phyloP scores from a whole-genome alignment of 768 basidiomycete genomes.

The Pisolithus marmoratus region DNA sequence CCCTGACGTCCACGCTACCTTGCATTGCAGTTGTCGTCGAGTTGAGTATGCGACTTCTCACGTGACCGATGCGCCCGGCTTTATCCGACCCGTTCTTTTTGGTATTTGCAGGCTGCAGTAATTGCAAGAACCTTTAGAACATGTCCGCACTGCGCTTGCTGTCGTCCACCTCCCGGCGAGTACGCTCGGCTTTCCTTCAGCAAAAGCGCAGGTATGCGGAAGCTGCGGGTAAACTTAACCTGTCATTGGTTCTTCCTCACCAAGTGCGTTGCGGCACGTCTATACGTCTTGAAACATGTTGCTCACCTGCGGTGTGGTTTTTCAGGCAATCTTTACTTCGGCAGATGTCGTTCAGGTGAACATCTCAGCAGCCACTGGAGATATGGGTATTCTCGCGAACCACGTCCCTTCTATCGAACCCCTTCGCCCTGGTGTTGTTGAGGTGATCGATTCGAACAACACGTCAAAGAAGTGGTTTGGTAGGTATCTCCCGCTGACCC shows the following conservation, averaged over 20 bases:
- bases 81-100: slow-evolving; percentile 16
- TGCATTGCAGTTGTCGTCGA: too few relatives aligned
- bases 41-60: too few relatives aligned
- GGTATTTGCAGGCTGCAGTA: background rate
- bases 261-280: slow-evolving; percentile 52
- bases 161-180: slow-evolving; percentile 56
- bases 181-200: slow-evolving; percentile 43
- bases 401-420: slow-evolving; percentile 98
- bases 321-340: slow-evolving; percentile 84
- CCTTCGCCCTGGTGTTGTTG: slow-evolving; percentile 88
- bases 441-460: slow-evolving; percentile 80
- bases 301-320: background rate
- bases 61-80: slow-evolving; percentile 13
- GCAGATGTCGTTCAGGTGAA: slow-evolving; percentile 95
- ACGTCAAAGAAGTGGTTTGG: slow-evolving; percentile 95
- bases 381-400: slow-evolving; percentile 99
- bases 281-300: slow-evolving; percentile 10
- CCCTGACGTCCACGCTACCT: too few relatives aligned
- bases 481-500: slow-evolving; percentile 35
- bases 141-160: slow-evolving; percentile 78
- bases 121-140: slow-evolving; percentile 18
- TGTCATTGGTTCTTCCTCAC: slow-evolving; percentile 92
- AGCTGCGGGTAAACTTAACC: slow-evolving; percentile 82
- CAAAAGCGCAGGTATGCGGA: slow-evolving; percentile 89
- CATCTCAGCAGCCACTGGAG: slow-evolving; percentile 87